phyloP scores from a whole-genome alignment of 1,284 basidiomycete genomes.

The Stygiomarasmius scandens region DNA sequence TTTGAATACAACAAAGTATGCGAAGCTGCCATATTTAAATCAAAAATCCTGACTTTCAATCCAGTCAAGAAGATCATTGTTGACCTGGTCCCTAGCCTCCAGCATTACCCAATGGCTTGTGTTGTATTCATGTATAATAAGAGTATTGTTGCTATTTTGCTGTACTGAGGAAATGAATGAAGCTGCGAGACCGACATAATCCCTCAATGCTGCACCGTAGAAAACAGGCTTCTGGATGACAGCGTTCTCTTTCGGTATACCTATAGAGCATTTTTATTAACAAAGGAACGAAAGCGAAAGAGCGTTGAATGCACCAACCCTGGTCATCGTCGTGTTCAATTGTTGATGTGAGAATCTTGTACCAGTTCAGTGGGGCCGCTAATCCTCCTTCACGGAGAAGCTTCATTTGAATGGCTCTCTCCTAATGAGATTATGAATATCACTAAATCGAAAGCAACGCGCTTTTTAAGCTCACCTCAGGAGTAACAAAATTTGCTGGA shows the following conservation, averaged over 20 bases:
- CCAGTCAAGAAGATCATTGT: conserved; percentile 32
- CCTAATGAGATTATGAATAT: conserved; percentile 24
- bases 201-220: conserved; percentile 33
- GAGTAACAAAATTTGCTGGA: conserved; percentile 15
- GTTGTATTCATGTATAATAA: conserved; percentile 34
- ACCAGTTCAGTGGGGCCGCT: conserved; percentile 11
- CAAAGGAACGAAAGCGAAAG: too few relatives aligned
- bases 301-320: too few relatives aligned
- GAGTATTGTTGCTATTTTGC: conserved; percentile 22
- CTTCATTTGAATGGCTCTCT: conserved; percentile 26
- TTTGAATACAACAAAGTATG: too few relatives aligned
- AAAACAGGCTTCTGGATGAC: conserved; percentile 33
- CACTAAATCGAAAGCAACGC: background rate
- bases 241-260: conserved; percentile 26
- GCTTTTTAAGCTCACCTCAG: conserved; percentile 4
- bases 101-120: conserved; percentile 34
- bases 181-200: conserved; percentile 28
- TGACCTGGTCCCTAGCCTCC: conserved; percentile 30
- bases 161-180: conserved; percentile 18
- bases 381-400: conserved; percentile 22
- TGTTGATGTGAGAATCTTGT: conserved; percentile 1
- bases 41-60: conserved; percentile 16
- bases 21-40: too few relatives aligned
- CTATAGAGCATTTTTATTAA: too few relatives aligned
- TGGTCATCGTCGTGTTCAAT: conserved; percentile 13